Conservation (phyloP, 192 early-diverging fungal species). For the Backusella circina region DNA sequence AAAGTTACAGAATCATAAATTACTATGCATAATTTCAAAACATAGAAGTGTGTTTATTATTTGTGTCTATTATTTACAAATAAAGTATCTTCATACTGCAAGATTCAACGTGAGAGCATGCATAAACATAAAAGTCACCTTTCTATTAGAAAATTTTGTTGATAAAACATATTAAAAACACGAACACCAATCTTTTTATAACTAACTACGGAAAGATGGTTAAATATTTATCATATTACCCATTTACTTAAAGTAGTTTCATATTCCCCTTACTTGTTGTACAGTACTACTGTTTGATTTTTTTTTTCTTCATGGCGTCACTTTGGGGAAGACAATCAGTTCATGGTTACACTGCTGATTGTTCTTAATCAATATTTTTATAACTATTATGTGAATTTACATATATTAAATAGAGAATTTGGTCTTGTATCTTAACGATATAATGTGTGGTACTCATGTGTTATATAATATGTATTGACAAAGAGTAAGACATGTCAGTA, state of each 20-base stretch:
- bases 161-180: neutral
- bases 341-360: neutral
- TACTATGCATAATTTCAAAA: neutral
- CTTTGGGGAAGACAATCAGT: neutral
- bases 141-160: neutral
- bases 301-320: neutral
- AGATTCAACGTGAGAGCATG: neutral
- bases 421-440: too few species aligned
- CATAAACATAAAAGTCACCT: neutral
- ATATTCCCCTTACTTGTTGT: neutral
- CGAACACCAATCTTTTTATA: neutral
- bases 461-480: neutral
- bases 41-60: neutral
- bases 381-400: too few species aligned
- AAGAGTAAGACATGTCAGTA: neutral
- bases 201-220: neutral
- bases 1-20: neutral
- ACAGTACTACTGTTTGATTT: neutral
- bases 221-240: neutral
- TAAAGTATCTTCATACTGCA: neutral
- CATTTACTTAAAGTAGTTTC: neutral
- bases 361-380: neutral
- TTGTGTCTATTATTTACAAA: neutral
- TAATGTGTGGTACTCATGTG: neutral
- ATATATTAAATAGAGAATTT: too few species aligned